Percentiles rank a stretch among this genome's conserved stretches.
phyloP scores from a whole-genome alignment of 352 stramenopile species.

The Globisporangium spiculum region DNA sequence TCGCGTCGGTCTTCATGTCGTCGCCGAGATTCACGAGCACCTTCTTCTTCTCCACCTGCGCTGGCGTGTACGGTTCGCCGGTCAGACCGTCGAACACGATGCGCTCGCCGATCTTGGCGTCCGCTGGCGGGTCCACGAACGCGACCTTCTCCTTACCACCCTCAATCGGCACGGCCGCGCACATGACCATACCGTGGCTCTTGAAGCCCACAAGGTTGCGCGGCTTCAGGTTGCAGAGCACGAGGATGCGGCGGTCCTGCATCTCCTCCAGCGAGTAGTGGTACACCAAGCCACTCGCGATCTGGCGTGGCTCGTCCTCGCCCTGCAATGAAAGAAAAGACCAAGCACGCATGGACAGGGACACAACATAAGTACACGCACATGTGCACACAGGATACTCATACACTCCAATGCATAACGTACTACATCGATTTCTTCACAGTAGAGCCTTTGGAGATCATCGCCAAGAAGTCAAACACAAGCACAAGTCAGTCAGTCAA shows the following conservation, averaged over 20 bases:
- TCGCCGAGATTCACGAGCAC: conserved; percentile 73
- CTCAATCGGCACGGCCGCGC: conserved; percentile 59
- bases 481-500: neutral
- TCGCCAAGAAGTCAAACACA: neutral
- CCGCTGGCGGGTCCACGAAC: conserved; percentile 81
- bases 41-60: conserved; percentile 90
- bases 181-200: conserved; percentile 92
- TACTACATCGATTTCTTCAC: conserved; percentile 89
- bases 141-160: conserved; percentile 80
- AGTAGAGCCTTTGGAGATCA: conserved; percentile 64
- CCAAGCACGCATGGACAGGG: neutral
- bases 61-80: conserved; percentile 73
- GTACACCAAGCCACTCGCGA: conserved; percentile 83
- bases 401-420: neutral
- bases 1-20: conserved; percentile 79
- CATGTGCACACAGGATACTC: neutral
- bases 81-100: conserved; percentile 64
- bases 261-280: conserved; percentile 89
- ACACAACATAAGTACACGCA: neutral
- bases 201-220: conserved; percentile 89
- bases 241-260: conserved; percentile 78
- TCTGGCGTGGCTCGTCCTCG: conserved; percentile 81
- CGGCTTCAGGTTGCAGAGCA: conserved; percentile 91
- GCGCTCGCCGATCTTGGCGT: conserved; percentile 70
- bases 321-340: conserved; percentile 23